Evolutionary conservation across 1,139 yeast species (phyloP), one percentile per base, ranked within the genome.

Genomic region (Blastobotrys malaysiensis): DNA sequence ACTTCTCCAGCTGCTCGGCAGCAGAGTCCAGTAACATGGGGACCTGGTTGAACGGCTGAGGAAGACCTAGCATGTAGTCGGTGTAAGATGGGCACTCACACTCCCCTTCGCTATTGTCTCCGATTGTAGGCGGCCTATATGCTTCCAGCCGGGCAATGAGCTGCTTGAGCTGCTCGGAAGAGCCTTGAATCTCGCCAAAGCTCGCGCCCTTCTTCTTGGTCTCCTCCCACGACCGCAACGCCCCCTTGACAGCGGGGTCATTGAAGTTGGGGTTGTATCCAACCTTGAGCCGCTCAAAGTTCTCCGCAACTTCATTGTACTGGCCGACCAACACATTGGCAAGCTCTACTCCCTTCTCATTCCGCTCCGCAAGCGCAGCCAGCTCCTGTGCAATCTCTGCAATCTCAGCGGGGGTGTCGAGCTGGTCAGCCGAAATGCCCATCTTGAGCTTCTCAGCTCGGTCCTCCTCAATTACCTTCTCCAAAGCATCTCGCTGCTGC

Each of bases 191-290:
- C 44, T 57, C 55, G 7, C 49, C 49, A 14, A 52, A 18, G 11
- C 24, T 45, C 4, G 48, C 50, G 16, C 50, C 52, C 1, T 44
- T 22, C 7, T 52, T 56, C 31, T 61, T 57, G 21, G 61, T 57
- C 26, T 67, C 70, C 56, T 82, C 84, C 70, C 76, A 90, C 0
- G 77, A 69, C 48, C 77, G 74, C 18, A 88, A 84, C 0, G 95
- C 84, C 9, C 75, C 78, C 65, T 88, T 88, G 18, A 91, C 97
- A 0, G 91, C 95, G 4, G 83, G 81, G 69, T 91, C 97, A 66
- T 90, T 91, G 73, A 88, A 89, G 67, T 90, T 90, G 43, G 95
- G 97, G 65, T 91, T 89, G 67, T 88, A 88, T 53, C 83, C 80
- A 2, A 73, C 67, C 22, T 79, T 72, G 71, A 87, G 71, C 6